phyloP scores from a whole-genome alignment of 2,329 filamentous ascomycete species.

The Biscogniauxia sp. region DNA sequence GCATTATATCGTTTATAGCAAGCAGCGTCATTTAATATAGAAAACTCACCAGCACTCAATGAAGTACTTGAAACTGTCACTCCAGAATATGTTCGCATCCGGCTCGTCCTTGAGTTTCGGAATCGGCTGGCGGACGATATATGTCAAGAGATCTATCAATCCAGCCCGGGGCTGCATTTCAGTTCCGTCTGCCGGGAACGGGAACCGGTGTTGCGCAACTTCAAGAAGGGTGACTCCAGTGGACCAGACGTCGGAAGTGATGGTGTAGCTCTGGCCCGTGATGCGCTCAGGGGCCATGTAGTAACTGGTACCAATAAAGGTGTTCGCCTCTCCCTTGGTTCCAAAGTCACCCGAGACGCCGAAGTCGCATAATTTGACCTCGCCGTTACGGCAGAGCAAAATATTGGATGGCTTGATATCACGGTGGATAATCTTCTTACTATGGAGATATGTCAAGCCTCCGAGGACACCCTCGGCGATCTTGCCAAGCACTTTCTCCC shows the following conservation, averaged over 20 bases:
- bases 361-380: slow-evolving; percentile 98
- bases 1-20: slow-evolving; percentile 1
- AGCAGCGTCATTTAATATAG: no score
- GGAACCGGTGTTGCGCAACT: slow-evolving; percentile 98
- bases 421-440: slow-evolving; percentile 95
- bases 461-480: slow-evolving; percentile 93
- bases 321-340: slow-evolving; percentile 97
- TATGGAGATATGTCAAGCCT: slow-evolving; percentile 91
- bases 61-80: slow-evolving; percentile 97
- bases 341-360: slow-evolving; percentile 97
- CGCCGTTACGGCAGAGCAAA: slow-evolving; percentile 83
- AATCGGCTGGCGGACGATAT: slow-evolving; percentile 94
- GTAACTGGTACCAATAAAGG: slow-evolving; percentile 97
- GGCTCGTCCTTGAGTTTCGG: slow-evolving; percentile 95
- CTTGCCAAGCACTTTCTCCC: slow-evolving; percentile 96
- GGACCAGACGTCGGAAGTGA: slow-evolving; percentile 98
- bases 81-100: slow-evolving; percentile 87
- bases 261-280: slow-evolving; percentile 95
- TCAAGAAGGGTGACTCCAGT: slow-evolving; percentile 96
- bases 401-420: slow-evolving; percentile 99
- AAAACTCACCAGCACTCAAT: slow-evolving; percentile 93
- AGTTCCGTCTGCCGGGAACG: slow-evolving; percentile 93
- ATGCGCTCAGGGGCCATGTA: slow-evolving; percentile 99
- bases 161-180: slow-evolving; percentile 93
- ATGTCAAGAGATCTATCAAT: slow-evolving; percentile 91